A percentile compares a stretch with the other conserved stretches of the same genome.
These are phyloP conservation scores for Chaetoscypha palmicola DNA, from an alignment of 2,329 filamentous ascomycete genomes.

Conservation along the genomic window DNA sequence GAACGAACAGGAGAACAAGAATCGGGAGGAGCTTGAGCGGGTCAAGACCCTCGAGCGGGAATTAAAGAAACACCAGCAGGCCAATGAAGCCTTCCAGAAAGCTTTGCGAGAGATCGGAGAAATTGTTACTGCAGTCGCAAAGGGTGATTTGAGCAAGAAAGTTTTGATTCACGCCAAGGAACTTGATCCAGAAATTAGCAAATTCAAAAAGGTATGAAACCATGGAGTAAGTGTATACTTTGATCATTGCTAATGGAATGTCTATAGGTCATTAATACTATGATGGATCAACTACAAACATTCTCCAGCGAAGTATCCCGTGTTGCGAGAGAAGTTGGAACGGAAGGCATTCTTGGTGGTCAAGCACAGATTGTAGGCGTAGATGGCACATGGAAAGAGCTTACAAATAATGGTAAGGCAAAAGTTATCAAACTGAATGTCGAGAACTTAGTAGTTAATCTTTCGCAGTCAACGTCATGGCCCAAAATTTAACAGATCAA, in stretches of 20 bases:
- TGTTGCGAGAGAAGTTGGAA: constrained; percentile 91
- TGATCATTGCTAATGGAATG: constrained; percentile 6
- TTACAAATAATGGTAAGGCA: constrained; percentile 70
- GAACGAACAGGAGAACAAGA: constrained; percentile 80
- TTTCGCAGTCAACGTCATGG: constrained; percentile 68
- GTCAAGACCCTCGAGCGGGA: constrained; percentile 87
- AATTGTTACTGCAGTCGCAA: constrained; percentile 92
- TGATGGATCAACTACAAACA: constrained; percentile 97
- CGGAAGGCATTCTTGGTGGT: constrained; percentile 86
- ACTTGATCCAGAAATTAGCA: constrained; percentile 96
- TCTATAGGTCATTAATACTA: constrained; percentile 69
- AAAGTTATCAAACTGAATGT: background rate
- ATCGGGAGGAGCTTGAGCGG: constrained; percentile 76
- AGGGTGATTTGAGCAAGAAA: constrained; percentile 93
- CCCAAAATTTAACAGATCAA: constrained; percentile 74
- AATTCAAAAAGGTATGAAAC: constrained; percentile 86
- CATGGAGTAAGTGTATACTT: too few species aligned
- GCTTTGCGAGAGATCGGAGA: constrained; percentile 93
- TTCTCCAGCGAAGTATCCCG: constrained; percentile 96
- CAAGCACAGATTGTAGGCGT: constrained; percentile 92
- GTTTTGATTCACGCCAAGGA: constrained; percentile 92
- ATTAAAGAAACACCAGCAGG: constrained; percentile 93
- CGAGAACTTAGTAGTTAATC: constrained; percentile 17
- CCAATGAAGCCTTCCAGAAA: constrained; percentile 98
- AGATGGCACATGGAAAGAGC: constrained; percentile 94